These are phyloP conservation scores for Mycena epipterygia DNA, from an alignment of 768 basidiomycete genomes.

Conservation along the genomic window DNA sequence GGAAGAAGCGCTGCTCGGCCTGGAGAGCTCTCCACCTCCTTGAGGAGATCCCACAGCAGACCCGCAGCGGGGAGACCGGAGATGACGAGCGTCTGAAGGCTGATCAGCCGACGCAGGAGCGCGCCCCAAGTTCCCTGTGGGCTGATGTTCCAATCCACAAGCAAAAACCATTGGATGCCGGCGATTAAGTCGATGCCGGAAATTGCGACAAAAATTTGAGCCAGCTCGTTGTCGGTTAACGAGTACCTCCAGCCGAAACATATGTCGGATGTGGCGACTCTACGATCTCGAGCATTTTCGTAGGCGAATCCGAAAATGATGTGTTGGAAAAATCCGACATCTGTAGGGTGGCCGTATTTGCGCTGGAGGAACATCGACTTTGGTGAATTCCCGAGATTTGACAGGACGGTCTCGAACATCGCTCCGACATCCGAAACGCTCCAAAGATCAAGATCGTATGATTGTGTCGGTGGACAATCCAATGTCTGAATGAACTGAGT, in stretches of 20 bases:
- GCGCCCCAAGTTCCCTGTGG: slow-evolving; percentile 8
- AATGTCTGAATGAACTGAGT: slow-evolving; percentile 6
- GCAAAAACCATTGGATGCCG: slow-evolving; percentile 9
- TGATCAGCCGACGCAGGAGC: slow-evolving; percentile 1
- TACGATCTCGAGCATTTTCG: not conserved
- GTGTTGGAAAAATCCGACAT: slow-evolving; percentile 8
- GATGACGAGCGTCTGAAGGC: slow-evolving; percentile 13
- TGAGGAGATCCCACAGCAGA: slow-evolving; percentile 18
- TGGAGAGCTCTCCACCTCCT: not conserved
- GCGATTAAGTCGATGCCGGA: not conserved
- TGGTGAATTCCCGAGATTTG: not conserved
- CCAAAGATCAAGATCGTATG: slow-evolving; percentile 6
- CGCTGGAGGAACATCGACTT: slow-evolving; percentile 24
- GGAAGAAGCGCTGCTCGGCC: not conserved
- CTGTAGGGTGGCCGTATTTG: not conserved
- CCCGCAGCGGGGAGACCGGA: slow-evolving; percentile 1
- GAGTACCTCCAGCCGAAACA: slow-evolving; percentile 9
- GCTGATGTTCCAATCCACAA: slow-evolving; percentile 11
- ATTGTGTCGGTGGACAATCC: not conserved
- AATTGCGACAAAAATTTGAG: slow-evolving; percentile 12
- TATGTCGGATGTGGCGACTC: not conserved
- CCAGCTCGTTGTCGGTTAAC: slow-evolving; percentile 3
- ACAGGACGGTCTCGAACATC: slow-evolving; percentile 7
- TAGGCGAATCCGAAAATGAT: slow-evolving; percentile 13
- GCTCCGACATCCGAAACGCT: not conserved